These are phyloP conservation scores for Pseudocercospora vitis DNA, from an alignment of 2,329 filamentous ascomycete species.

Conservation along the genomic window DNA sequence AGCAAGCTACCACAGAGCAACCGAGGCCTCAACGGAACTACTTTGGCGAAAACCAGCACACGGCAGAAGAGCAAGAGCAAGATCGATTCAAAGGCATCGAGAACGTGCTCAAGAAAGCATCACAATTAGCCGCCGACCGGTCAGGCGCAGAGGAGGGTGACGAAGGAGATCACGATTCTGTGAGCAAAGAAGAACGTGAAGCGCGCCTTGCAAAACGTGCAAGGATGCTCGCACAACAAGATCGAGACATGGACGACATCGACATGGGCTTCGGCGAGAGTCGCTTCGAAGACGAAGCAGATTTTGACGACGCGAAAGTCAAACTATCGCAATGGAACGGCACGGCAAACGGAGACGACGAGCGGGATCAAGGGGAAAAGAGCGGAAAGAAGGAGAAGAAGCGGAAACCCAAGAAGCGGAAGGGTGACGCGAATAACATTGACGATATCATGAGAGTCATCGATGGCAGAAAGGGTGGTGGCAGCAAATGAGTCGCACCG, in stretches of 20 bases:
- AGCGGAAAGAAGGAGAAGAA: slow-evolving; percentile 67
- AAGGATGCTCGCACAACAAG: slow-evolving; percentile 68
- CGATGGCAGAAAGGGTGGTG: slow-evolving; percentile 33
- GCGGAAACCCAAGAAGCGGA: slow-evolving; percentile 69
- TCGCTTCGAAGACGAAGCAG: slow-evolving; percentile 83
- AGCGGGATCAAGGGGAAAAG: slow-evolving; percentile 53
- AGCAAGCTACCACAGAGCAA: not conserved
- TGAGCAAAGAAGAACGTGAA: slow-evolving; percentile 55
- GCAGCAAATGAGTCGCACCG: slow-evolving; percentile 30
- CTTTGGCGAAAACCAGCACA: slow-evolving; percentile 35
- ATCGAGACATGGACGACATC: slow-evolving; percentile 84
- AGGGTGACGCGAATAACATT: slow-evolving; percentile 41
- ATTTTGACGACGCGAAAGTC: slow-evolving; percentile 56
- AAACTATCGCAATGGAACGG: slow-evolving; percentile 67
- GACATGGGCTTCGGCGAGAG: slow-evolving; percentile 93
- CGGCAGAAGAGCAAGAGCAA: slow-evolving; percentile 18
- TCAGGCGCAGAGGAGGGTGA: slow-evolving; percentile 46
- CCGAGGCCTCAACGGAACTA: slow-evolving; percentile 36
- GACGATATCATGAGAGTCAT: slow-evolving; percentile 39
- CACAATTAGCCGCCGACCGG: slow-evolving; percentile 49
- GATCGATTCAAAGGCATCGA: slow-evolving; percentile 36
- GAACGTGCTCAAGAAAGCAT: slow-evolving; percentile 68
- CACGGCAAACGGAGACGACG: slow-evolving; percentile 51
- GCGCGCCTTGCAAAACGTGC: slow-evolving; percentile 62
- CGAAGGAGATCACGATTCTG: slow-evolving; percentile 43